Conservation (phyloP, 768 basidiomycete genomes). For the Coprinopsis strossmayeri region DNA sequence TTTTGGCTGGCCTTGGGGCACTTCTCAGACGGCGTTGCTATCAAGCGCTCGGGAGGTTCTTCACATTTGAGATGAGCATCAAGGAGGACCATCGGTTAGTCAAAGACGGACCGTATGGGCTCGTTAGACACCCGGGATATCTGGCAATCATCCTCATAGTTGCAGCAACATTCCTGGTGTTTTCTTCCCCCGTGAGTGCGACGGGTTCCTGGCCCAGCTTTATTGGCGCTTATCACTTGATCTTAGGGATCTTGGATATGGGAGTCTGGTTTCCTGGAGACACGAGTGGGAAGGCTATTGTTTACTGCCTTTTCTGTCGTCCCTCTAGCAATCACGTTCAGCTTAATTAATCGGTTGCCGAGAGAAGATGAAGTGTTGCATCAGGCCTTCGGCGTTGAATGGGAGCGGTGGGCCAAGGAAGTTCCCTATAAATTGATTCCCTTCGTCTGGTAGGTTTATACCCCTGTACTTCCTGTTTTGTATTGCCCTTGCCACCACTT, state of each 20-base stretch:
- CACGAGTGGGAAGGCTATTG: constrained; percentile 22
- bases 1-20: no score
- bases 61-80: constrained; percentile 49
- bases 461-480: background rate
- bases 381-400: constrained; percentile 32
- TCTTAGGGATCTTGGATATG: constrained; percentile 39
- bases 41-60: no score
- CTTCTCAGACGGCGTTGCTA: no score
- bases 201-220: no score
- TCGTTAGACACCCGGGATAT: constrained; percentile 49
- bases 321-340: constrained; percentile 24
- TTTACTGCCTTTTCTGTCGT: constrained; percentile 21
- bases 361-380: constrained; percentile 40
- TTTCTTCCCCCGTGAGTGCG: constrained; percentile 27
- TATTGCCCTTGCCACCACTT: no score
- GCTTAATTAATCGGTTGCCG: constrained; percentile 32
- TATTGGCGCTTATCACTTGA: no score
- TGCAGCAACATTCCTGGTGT: constrained; percentile 28
- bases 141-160: constrained; percentile 31
- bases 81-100: constrained; percentile 39
- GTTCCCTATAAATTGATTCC: constrained; percentile 47
- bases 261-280: constrained; percentile 34
- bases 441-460: constrained; percentile 28
- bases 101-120: constrained; percentile 39
- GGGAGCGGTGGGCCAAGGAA: constrained; percentile 35